Percentiles rank a stretch among this genome's conserved stretches.
These are phyloP conservation scores for Termitomyces heimii DNA, from an alignment of 768 basidiomycete species.

Conservation along the genomic window DNA sequence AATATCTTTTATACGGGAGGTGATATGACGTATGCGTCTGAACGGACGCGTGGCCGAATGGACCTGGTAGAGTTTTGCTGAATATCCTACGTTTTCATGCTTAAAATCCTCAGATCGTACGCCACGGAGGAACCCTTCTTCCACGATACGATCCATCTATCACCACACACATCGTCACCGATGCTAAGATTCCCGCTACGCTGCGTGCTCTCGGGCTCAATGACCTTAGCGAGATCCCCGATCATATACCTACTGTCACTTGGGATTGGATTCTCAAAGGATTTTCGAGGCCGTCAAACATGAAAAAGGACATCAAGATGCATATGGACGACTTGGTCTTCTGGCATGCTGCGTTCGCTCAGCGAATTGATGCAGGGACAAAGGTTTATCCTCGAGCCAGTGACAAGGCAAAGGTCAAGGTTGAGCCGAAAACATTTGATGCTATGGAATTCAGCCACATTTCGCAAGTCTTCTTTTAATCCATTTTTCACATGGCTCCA, in stretches of 20 bases:
- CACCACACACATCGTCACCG: conserved; percentile 68
- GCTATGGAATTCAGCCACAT: conserved; percentile 35
- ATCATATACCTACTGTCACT: conserved; percentile 55
- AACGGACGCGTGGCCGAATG: conserved; percentile 51
- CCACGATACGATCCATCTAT: conserved; percentile 47
- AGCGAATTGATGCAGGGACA: conserved; percentile 42
- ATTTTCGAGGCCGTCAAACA: conserved; percentile 17
- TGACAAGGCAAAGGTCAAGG: conserved; percentile 14
- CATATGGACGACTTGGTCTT: conserved; percentile 30
- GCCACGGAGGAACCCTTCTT: conserved; percentile 56
- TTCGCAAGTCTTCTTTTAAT: conserved; percentile 31
- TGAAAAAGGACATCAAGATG: conserved; percentile 22
- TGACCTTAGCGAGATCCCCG: conserved; percentile 49
- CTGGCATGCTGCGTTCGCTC: conserved; percentile 39
- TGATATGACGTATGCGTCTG: conserved; percentile 48
- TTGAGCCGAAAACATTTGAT: neutral
- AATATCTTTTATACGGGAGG: conserved; percentile 54
- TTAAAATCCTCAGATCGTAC: conserved; percentile 42
- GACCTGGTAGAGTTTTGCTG: conserved; percentile 45
- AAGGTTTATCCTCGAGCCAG: conserved; percentile 15
- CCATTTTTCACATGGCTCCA: neutral
- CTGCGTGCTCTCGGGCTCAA: conserved; percentile 43
- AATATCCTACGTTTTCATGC: neutral
- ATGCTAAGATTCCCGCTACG: conserved; percentile 24
- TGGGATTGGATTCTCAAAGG: conserved; percentile 58